These are phyloP conservation scores for Somion occarium DNA, from an alignment of 1,284 basidiomycete genomes.

Conservation along the genomic window DNA sequence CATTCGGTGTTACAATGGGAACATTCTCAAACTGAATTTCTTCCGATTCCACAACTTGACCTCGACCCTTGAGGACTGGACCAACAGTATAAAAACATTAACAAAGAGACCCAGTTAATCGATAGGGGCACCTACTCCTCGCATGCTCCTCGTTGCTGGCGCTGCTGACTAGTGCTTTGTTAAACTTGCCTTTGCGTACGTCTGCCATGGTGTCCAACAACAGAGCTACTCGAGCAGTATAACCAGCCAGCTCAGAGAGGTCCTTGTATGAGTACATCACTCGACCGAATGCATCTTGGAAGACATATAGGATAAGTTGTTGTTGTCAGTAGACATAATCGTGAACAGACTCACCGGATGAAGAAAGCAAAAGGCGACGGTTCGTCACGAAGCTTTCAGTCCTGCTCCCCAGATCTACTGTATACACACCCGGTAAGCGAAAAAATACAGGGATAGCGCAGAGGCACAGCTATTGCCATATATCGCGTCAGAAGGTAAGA, in stretches of 20 bases:
- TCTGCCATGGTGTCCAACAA: conserved; percentile 92
- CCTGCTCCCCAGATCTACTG: conserved; percentile 74
- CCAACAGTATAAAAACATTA: not conserved
- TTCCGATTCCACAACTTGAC: conserved; percentile 78
- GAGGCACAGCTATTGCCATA: conserved; percentile 60
- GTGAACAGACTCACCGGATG: conserved; percentile 46
- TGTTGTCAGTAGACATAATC: not conserved
- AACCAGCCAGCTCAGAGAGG: conserved; percentile 92
- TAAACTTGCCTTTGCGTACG: conserved; percentile 78
- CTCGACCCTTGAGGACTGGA: conserved; percentile 76
- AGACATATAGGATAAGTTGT: not conserved
- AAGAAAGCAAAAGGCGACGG: conserved; percentile 82
- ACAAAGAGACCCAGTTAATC: not conserved
- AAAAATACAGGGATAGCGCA: conserved; percentile 96
- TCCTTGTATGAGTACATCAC: conserved; percentile 98
- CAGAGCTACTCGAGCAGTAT: conserved; percentile 87
- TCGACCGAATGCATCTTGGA: conserved; percentile 69
- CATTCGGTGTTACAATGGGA: conserved; percentile 95
- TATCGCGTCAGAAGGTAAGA: not conserved
- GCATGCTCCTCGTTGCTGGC: conserved; percentile 77
- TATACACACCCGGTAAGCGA: conserved; percentile 69
- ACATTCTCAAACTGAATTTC: conserved; percentile 92
- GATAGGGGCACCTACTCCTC: conserved; percentile 50
- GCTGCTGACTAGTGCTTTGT: conserved; percentile 84
- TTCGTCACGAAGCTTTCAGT: conserved; percentile 98